Percentiles rank a stretch among this genome's conserved stretches.
Evolutionary conservation across 2,329 filamentous ascomycete genomes (phyloP).

Genomic region (Fusarium illudens): DNA sequence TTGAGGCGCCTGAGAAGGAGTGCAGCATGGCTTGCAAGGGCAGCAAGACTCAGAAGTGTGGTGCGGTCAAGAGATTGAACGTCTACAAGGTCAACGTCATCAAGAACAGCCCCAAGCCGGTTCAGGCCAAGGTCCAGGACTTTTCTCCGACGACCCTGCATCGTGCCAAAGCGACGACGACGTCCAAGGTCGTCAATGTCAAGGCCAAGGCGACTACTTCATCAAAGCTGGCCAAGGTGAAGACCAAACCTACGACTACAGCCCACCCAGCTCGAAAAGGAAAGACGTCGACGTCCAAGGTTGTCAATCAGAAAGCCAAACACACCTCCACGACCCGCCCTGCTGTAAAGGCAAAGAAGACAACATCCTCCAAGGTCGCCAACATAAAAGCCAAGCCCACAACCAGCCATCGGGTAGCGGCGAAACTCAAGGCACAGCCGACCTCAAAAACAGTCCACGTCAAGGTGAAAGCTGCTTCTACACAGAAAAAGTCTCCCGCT

Average conservation of each 20-base stretch:
- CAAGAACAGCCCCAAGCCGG: neutral
- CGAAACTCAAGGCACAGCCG: neutral
- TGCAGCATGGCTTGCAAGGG: constrained; percentile 29
- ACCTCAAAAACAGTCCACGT: neutral
- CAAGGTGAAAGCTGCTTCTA: neutral
- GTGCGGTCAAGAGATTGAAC: constrained; percentile 18
- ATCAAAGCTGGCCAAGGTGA: too few relatives aligned
- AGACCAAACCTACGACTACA: too few relatives aligned
- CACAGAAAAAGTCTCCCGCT: neutral
- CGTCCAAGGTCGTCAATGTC: neutral
- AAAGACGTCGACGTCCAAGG: neutral
- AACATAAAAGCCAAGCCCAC: neutral
- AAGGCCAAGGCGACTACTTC: neutral
- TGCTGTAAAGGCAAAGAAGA: neutral
- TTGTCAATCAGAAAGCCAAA: neutral
- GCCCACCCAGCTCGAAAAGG: too few relatives aligned
- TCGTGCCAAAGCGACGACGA: neutral
- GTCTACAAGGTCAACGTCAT: constrained; percentile 25
- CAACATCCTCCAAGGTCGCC: neutral
- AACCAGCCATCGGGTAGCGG: neutral
- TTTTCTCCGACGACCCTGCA: neutral
- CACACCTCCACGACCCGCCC: neutral
- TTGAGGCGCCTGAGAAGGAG: constrained; percentile 14
- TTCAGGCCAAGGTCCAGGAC: neutral
- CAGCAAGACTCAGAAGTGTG: constrained; percentile 24